Base-by-base conservation (phyloP, 2,329 filamentous ascomycete species). In the Apiospora kogelbergensis region DNA sequence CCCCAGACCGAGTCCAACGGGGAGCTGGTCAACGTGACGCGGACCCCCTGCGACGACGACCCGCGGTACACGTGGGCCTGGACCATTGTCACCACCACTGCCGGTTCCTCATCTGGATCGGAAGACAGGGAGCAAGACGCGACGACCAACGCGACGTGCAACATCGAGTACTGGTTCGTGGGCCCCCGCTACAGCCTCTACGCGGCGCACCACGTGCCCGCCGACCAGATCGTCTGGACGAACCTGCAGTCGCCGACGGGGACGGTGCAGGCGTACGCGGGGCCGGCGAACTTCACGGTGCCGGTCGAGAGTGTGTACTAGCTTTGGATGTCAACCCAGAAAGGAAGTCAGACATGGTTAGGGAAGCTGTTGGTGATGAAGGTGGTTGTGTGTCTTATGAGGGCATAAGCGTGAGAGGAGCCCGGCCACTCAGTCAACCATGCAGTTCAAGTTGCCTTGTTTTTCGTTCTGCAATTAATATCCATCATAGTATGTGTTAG, bases 171-270 rank as follows among this genome's bases (percentile, higher is more conserved):
- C n/a, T 65, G 63, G 63, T 65, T 26, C 37, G 63, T 42, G 2
- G 63, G 63, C 0, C 2, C 63, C 20, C 6, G 9, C 30, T 60
- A 60, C 30, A 60, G 30, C 53, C 26, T 60, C 17, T 60, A 60
- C 53, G 53, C 53, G 3, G 9, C 30, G 2, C 53, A 65, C n/a
- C 63, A 42, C 17, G 63, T 65, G 37, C 63, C 63, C n/a, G 63
- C 63, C 13, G 40, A 42, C 24, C 63, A 44, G 63, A 65, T 65
- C 63, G 37, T 65, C 22, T 65, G 63, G 63, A 30, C 63, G 24
- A 65, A 65, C 63, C 63, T 24, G 40, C 63, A 65, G 63, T 65
- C 63, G 37, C 63, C 63, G 1, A 65, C 63, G 63, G 63, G 63
- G n/a, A 24, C 13, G 10, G 63, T 65, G 41, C 63, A 65, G 41